Conservation (phyloP, 2,329 filamentous ascomycete genomes). For the Penicillium sp. region DNA sequence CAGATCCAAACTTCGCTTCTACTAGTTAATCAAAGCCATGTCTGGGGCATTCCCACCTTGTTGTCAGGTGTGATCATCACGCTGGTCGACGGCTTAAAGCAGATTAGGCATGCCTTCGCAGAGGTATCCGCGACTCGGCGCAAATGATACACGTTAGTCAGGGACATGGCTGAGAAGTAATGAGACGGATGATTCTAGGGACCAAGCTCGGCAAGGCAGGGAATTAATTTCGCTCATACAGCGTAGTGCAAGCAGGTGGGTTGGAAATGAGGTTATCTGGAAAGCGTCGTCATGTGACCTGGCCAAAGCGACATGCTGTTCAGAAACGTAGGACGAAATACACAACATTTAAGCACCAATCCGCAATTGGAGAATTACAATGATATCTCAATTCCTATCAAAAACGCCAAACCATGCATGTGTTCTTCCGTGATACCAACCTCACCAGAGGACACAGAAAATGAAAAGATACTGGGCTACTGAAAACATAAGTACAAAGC, state of each 20-base stretch:
- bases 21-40: too few species aligned
- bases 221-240: background rate
- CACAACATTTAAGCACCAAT: too few species aligned
- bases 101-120: constrained; percentile 84
- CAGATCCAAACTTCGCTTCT: too few species aligned
- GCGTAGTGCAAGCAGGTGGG: background rate
- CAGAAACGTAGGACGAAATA: too few species aligned
- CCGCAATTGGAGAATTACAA: background rate
- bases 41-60: constrained; percentile 60
- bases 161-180: constrained; percentile 40
- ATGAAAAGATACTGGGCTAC: constrained; percentile 11
- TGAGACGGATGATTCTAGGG: background rate
- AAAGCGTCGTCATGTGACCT: constrained; percentile 23
- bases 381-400: constrained; percentile 5
- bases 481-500: constrained; percentile 5
- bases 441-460: constrained; percentile 14
- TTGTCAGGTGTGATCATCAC: constrained; percentile 88
- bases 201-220: background rate
- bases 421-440: constrained; percentile 21
- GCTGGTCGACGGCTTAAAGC: constrained; percentile 83
- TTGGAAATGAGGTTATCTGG: constrained; percentile 11
- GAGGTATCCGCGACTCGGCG: constrained; percentile 84
- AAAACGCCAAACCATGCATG: constrained; percentile 34
- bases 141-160: constrained; percentile 80
- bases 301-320: background rate